Base-by-base conservation (phyloP, 306 rosid species). In the Glycyrrhiza uralensis region DNA sequence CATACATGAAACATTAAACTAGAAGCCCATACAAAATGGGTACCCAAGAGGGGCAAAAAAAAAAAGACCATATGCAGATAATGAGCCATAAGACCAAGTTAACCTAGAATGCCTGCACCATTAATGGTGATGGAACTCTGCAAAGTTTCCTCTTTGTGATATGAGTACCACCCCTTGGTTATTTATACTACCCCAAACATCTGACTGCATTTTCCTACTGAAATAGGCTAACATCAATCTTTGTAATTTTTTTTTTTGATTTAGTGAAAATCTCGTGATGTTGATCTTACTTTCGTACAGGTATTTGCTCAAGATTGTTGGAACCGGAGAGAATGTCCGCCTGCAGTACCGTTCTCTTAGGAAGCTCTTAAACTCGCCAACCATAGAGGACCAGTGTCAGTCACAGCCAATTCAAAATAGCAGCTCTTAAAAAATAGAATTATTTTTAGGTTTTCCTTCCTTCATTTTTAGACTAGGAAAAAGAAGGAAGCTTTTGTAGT, bases 281-380 rank as follows among this genome's bases (percentile, higher is more conserved):
- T 61, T 7, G 10, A 46, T 10, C 57, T 44, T 11, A 14, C 41
- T 51, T 71, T 62, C 30, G 39, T 63, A 28, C 85, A 94, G 99
- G 99, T 94, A 94, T 83, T 86, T 89, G 84, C 97, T 94, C 54
- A 88, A 85, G 78, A 91, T 94, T 71, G 79, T 91, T 74, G 97
- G 80, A 79, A 87, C 82, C 0, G 97, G 95, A 55, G 99, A 94
- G 75, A 91, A 87, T 74, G 95, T 94, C 68, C 91, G 99, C 33
- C 76, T 94, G 83, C 97, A 94, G 74, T 94, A 94, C 78, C 96
- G 97, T 45, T 94, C 99, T 41, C 96, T 94, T 44, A 73, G 99
- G 76, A 94, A 94, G 88, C 85, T 86, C 55, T 66, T 71, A 49
- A 89, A 59, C 77, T 32, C 90, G 8, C 72, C 79, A 14, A 69